phyloP scores from a whole-genome alignment of 352 stramenopile genomes.

The Aphanomyces astaci region DNA sequence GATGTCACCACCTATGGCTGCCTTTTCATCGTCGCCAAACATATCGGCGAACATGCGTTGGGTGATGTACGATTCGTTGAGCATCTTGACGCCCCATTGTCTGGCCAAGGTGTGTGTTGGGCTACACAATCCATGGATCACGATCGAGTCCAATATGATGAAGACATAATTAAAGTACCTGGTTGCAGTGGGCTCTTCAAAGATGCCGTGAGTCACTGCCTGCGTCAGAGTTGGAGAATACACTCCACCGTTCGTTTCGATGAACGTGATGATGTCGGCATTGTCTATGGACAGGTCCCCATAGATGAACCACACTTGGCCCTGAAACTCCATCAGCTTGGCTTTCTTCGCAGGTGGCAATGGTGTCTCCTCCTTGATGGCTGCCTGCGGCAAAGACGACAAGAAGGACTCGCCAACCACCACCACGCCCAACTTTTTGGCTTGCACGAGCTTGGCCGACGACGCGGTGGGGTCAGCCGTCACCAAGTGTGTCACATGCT shows the following conservation, averaged over 20 bases:
- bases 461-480: background rate
- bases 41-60: background rate
- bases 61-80: constrained; percentile 38
- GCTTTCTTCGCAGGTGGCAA: constrained; percentile 21
- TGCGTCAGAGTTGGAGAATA: background rate
- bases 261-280: constrained; percentile 36
- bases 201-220: background rate
- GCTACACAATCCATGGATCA: constrained; percentile 10
- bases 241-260: constrained; percentile 28
- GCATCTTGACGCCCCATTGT: constrained; percentile 40
- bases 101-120: constrained; percentile 32
- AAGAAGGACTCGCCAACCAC: constrained; percentile 32
- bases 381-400: background rate
- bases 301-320: background rate
- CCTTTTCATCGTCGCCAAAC: background rate
- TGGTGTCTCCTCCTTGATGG: constrained; percentile 5
- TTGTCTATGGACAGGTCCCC: constrained; percentile 28
- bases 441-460: constrained; percentile 28
- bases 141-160: no score
- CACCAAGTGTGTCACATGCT: background rate
- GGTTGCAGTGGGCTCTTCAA: background rate
- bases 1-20: background rate
- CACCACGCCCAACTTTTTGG: constrained; percentile 28
- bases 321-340: background rate
- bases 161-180: background rate